These are phyloP conservation scores for Kwoniella dendrophila DNA, from an alignment of 768 basidiomycete species.

Conservation along the genomic window DNA sequence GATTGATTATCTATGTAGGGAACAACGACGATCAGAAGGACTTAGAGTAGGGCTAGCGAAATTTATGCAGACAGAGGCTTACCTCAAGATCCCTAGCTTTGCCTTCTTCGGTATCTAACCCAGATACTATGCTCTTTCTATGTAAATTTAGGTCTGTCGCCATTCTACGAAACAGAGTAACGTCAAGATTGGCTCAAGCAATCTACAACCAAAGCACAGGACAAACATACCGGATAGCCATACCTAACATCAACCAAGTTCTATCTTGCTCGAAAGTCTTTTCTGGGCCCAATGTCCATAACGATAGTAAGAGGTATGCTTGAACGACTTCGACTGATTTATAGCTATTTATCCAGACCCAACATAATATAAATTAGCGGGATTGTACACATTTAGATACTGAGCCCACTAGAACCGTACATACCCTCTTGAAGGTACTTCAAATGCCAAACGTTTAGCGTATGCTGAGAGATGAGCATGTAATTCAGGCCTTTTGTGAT, in stretches of 20 bases:
- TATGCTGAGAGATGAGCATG: conserved; percentile 68
- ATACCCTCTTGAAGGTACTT: conserved; percentile 54
- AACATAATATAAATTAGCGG: background rate
- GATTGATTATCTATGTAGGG: conserved; percentile 92
- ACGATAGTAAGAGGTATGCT: conserved; percentile 81
- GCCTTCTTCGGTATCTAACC: conserved; percentile 77
- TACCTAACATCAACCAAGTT: conserved; percentile 85
- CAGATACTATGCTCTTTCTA: conserved; percentile 70
- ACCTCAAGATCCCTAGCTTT: conserved; percentile 66
- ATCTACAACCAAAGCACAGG: background rate
- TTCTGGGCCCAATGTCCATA: conserved; percentile 92
- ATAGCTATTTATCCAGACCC: conserved; percentile 28
- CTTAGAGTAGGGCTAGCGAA: too few relatives aligned
- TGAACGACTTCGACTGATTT: conserved; percentile 88
- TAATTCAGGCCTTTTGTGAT: conserved; percentile 76
- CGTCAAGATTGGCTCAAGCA: conserved; percentile 17
- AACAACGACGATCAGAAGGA: background rate
- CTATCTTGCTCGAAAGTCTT: conserved; percentile 96
- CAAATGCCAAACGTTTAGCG: conserved; percentile 82
- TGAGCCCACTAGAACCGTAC: background rate
- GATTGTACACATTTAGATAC: background rate
- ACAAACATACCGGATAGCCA: conserved; percentile 68
- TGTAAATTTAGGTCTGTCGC: conserved; percentile 95
- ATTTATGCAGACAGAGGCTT: conserved; percentile 2
- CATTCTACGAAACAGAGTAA: conserved; percentile 80